Percentiles rank a stretch among this genome's conserved stretches.
phyloP scores from a whole-genome alignment of 257 asterid genomes.

The Paraleonurus japonicus region DNA sequence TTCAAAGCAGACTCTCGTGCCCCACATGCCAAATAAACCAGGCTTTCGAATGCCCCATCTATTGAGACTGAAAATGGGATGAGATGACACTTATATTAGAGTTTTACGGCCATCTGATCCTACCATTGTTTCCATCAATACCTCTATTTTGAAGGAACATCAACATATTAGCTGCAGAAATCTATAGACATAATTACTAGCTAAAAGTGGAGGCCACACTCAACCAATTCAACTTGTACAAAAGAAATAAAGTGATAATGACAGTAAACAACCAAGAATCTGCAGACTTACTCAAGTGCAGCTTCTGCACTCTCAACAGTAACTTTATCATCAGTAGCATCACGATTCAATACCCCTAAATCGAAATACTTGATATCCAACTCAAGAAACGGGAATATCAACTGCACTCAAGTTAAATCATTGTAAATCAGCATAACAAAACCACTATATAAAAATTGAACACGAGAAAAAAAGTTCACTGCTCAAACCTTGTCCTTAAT shows the following conservation, averaged over 20 bases:
- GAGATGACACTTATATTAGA: background rate
- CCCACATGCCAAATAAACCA: background rate
- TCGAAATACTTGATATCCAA: slow-evolving; percentile 87
- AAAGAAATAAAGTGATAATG: background rate
- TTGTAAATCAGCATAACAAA: background rate
- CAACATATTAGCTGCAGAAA: background rate
- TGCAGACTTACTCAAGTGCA: slow-evolving; percentile 68
- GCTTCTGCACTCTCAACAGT: slow-evolving; percentile 96
- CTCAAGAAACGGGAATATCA: slow-evolving; percentile 80
- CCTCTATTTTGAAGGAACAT: background rate
- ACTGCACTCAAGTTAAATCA: slow-evolving; percentile 38
- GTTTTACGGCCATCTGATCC: background rate
- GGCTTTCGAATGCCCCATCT: background rate
- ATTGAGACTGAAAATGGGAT: background rate
- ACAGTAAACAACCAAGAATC: background rate
- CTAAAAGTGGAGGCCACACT: background rate
- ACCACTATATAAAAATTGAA: background rate
- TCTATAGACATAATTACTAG: background rate
- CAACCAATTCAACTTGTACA: background rate
- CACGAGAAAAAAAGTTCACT: background rate
- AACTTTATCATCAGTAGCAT: slow-evolving; percentile 76
- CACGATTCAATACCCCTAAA: slow-evolving; percentile 82
- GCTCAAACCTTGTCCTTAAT: slow-evolving; percentile 79
- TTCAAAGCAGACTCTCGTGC: background rate
- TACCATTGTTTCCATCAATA: background rate